phyloP scores from a whole-genome alignment of 106 monocot genomes.

The Triglochin maritima region DNA sequence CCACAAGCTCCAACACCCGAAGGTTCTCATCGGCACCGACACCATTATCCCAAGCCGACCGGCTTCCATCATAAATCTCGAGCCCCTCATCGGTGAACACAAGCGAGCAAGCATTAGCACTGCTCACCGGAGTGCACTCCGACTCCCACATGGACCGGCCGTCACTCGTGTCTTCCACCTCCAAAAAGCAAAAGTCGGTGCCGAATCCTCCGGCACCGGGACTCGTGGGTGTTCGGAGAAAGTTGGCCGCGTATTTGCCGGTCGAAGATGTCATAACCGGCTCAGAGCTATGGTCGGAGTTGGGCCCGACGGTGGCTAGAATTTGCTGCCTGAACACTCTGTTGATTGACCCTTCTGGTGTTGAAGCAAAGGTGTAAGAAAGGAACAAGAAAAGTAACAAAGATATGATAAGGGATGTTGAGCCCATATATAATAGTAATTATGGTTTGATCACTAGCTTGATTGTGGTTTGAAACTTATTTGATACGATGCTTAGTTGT shows the following conservation, averaged over 20 bases:
- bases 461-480: too few relatives aligned
- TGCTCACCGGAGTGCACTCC: constrained; percentile 53
- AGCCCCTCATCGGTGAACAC: constrained; percentile 47
- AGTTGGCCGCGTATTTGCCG: constrained; percentile 47
- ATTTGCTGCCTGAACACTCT: constrained; percentile 54
- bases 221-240: constrained; percentile 33
- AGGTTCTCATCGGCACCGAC: constrained; percentile 28
- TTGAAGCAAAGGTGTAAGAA: too few relatives aligned
- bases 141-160: constrained; percentile 57
- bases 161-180: constrained; percentile 26
- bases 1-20: constrained; percentile 44
- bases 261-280: constrained; percentile 60
- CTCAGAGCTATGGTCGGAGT: constrained; percentile 4
- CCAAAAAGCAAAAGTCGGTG: constrained; percentile 74
- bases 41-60: constrained; percentile 42
- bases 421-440: too few relatives aligned
- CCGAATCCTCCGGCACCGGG: constrained; percentile 63
- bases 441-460: too few relatives aligned
- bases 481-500: too few relatives aligned
- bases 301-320: constrained; percentile 36
- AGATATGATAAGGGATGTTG: too few relatives aligned
- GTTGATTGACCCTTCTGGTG: constrained; percentile 44
- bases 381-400: too few relatives aligned
- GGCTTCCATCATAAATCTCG: constrained; percentile 62
- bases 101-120: constrained; percentile 43